phyloP scores from a whole-genome alignment of 495 filamentous ascomycete species.

The Penicillium mononematosum region DNA sequence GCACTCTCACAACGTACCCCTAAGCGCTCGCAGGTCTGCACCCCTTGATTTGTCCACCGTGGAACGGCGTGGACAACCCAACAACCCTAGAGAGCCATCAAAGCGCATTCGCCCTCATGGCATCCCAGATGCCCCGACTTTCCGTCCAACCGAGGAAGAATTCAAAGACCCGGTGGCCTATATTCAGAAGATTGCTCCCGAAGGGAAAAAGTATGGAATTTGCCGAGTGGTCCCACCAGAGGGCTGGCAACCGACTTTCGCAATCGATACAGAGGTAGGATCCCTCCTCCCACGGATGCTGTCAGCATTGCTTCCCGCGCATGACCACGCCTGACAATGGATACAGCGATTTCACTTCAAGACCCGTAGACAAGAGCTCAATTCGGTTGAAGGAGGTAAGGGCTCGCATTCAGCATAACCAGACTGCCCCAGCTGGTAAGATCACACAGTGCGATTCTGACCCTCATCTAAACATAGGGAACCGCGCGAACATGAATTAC shows the following conservation, averaged over 20 bases:
- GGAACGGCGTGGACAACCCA: slow-evolving; percentile 80
- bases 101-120: slow-evolving; percentile 79
- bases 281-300: slow-evolving; percentile 4
- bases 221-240: slow-evolving; percentile 94
- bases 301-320: not conserved
- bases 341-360: slow-evolving; percentile 91
- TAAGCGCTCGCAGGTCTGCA: slow-evolving; percentile 67
- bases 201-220: slow-evolving; percentile 82
- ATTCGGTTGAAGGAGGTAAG: slow-evolving; percentile 98
- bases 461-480: slow-evolving; percentile 56
- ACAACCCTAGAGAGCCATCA: slow-evolving; percentile 67
- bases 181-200: slow-evolving; percentile 82
- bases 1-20: slow-evolving; percentile 57
- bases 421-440: slow-evolving; percentile 31
- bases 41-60: slow-evolving; percentile 86
- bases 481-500: slow-evolving; percentile 92
- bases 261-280: slow-evolving; percentile 93
- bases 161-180: slow-evolving; percentile 93
- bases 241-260: slow-evolving; percentile 90
- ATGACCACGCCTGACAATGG: slow-evolving; percentile 9
- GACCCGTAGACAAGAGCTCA: slow-evolving; percentile 94
- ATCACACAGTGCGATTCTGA: slow-evolving; percentile 38
- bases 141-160: slow-evolving; percentile 85
- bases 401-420: slow-evolving; percentile 35
- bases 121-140: slow-evolving; percentile 88